Evolutionary conservation across 108 stramenopile genomes (phyloP), one percentile per base, ranked within the genome.

Genomic region (Halocafeteria seosinensis): DNA sequence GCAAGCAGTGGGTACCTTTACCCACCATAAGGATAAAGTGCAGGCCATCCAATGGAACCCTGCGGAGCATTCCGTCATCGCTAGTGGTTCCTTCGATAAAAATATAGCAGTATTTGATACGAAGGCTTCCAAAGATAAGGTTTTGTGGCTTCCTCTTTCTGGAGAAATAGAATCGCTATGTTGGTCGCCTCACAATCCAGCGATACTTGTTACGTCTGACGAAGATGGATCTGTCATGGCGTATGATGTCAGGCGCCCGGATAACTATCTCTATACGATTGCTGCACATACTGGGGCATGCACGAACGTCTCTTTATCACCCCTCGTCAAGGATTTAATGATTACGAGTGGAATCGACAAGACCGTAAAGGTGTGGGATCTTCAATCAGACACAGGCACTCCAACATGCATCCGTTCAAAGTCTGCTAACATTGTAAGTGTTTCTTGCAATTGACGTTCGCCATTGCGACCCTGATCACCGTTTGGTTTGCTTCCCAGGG

Each of bases 21-120:
- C 78, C 24, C 94, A 99, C 72, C 98, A 99, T 71, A 74, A 62
- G 29, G 91, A 87, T 71, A 95, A 95, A 80, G 95, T 99, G 38
- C 88, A 91, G 70, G 84, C 85, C 6, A 83, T 96, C 42, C 63
- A 78, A 37, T 95, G 90, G 89, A 90, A 92, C 79, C 88, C 89
- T 21, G 37, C 3, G 4, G 94, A 91, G 65, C 88, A 87, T 2
- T 87, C 87, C n/a, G 62, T 91, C 0, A 73, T 95, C 3, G 90
- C 88, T 1, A 86, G 90, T 8, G 94, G 88, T 21, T 81, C 85
- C 34, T 90, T 84, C 71, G 94, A 95, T 78, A 68, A 85, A 29
- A 85, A 76, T 55, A 68, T 91, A 1, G 80, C 85, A 25, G 67
- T 92, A 58, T 73, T 89, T 1, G 91, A 95, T 76, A 88, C 87